Base-by-base conservation (phyloP, 2,329 filamentous ascomycete genomes). In the Pezicula carpinea region DNA sequence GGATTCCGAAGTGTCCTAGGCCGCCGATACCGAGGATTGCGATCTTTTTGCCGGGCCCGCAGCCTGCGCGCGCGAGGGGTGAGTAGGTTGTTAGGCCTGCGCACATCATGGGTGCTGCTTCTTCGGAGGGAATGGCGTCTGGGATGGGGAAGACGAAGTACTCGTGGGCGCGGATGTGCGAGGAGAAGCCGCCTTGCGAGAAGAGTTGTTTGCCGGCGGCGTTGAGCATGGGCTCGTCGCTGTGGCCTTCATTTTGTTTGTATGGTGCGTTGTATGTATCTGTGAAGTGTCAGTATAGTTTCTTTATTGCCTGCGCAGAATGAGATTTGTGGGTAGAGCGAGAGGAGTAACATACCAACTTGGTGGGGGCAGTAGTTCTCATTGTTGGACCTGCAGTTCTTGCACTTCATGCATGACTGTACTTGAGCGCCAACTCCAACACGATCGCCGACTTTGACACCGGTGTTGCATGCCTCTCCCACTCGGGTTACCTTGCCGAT, bases 11-110 rank as follows among this genome's bases (percentile, higher is more conserved):
- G 61, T 91, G 85, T 0, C 86, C 86, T 0, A 89, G 67, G 0
- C 86, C 86, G 7, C 87, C 87, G 10, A 91, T 73, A 5, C 87
- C 86, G 5, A 89, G 71, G 44, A 91, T 77, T 0, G 81, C 87
- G 0, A 91, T 83, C 5, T 69, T 74, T 64, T 85, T 87, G 5
- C 85, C 55, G 6, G 53, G 52, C 7, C 54, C 53, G 6, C 42
- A 44, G 1, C 49, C 49, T 13, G 48, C 80, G 17, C 82, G 76
- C 41, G 75, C 75, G 15, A 92, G 50, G 1, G 57, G 59, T 2
- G 49, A 53, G 44, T 56, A 59, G 0, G 85, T 77, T 0, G 87
- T 92, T 46, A 91, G 75, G 1, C 88, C 87, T 1, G 82, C 87
- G 61, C 87, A 91, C 34, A 92, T 74, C 69, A 92, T 80, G 0